These are phyloP conservation scores for Tulasnella calospora DNA, from an alignment of 768 basidiomycete genomes.

Conservation along the genomic window DNA sequence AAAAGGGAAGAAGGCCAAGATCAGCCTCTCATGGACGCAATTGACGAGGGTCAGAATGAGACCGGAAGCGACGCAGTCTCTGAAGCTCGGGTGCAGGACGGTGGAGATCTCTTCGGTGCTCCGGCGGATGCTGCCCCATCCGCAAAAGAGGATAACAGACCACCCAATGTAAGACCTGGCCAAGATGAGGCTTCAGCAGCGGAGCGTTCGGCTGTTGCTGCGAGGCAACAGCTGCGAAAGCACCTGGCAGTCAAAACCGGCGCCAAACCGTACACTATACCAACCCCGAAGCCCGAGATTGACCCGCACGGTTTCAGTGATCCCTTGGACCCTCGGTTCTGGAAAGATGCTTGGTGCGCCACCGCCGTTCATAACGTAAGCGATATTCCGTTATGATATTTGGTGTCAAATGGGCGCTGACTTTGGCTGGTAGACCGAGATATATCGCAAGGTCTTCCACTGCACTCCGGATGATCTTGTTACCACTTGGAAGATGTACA, in stretches of 20 bases:
- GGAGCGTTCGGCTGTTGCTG: slow-evolving; percentile 48
- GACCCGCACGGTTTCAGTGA: slow-evolving; percentile 80
- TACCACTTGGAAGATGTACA: slow-evolving; percentile 94
- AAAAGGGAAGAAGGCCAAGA: slow-evolving; percentile 34
- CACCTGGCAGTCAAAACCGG: slow-evolving; percentile 51
- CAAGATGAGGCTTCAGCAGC: slow-evolving; percentile 45
- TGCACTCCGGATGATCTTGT: slow-evolving; percentile 88
- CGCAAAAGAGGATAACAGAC: slow-evolving; percentile 44
- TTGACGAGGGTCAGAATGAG: slow-evolving; percentile 31
- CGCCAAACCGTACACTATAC: slow-evolving; percentile 56
- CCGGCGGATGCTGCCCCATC: slow-evolving; percentile 50
- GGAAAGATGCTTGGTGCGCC: slow-evolving; percentile 85
- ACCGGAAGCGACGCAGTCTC: slow-evolving; percentile 28
- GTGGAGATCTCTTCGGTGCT: slow-evolving; percentile 47
- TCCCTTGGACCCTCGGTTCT: slow-evolving; percentile 80
- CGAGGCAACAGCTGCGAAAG: slow-evolving; percentile 51
- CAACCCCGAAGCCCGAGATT: slow-evolving; percentile 63
- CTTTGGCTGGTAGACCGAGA: slow-evolving; percentile 64
- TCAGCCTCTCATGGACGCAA: slow-evolving; percentile 35
- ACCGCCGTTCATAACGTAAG: slow-evolving; percentile 84
- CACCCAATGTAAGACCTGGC: slow-evolving; percentile 46
- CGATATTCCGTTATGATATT: background rate
- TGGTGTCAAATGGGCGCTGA: slow-evolving; percentile 23
- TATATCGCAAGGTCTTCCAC: slow-evolving; percentile 92
- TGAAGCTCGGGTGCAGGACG: slow-evolving; percentile 43